These are phyloP conservation scores for Colletotrichum neosansevieriae DNA, from an alignment of 2,329 filamentous ascomycete species.

Conservation along the genomic window DNA sequence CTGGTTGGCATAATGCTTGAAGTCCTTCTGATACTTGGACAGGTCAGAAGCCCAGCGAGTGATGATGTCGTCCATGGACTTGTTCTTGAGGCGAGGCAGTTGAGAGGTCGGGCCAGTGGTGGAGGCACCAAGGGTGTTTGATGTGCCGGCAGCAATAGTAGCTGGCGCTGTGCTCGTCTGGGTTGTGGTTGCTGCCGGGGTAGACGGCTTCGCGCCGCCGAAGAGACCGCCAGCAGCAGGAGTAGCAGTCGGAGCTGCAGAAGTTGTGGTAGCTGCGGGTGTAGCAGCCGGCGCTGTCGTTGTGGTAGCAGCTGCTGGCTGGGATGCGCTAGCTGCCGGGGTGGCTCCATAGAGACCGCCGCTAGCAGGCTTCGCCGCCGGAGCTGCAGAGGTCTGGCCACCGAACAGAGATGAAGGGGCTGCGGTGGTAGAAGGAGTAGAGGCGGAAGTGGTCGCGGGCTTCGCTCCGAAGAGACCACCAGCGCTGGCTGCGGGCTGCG, in stretches of 20 bases:
- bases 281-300: conserved; percentile 50
- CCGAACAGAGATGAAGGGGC: conserved; percentile 50
- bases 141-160: conserved; percentile 40
- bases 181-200: conserved; percentile 44
- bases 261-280: conserved; percentile 44
- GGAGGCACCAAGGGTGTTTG: conserved; percentile 72
- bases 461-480: conserved; percentile 45
- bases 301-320: conserved; percentile 46
- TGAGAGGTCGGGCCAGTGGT: conserved; percentile 85
- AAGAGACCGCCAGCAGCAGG: conserved; percentile 49
- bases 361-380: conserved; percentile 48
- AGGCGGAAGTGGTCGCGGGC: conserved; percentile 45
- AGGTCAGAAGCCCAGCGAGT: conserved; percentile 96
- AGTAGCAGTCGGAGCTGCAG: conserved; percentile 47
- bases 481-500: conserved; percentile 44
- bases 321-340: conserved; percentile 47
- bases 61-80: conserved; percentile 99
- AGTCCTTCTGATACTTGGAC: conserved; percentile 96
- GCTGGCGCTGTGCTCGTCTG: conserved; percentile 43
- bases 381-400: conserved; percentile 48
- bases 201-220: conserved; percentile 50
- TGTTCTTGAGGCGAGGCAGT: conserved; percentile 93
- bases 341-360: conserved; percentile 49
- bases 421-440: conserved; percentile 47
- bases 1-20: conserved; percentile 88